These are phyloP conservation scores for Mrakia gelida DNA, from an alignment of 768 basidiomycete genomes.

Conservation along the genomic window DNA sequence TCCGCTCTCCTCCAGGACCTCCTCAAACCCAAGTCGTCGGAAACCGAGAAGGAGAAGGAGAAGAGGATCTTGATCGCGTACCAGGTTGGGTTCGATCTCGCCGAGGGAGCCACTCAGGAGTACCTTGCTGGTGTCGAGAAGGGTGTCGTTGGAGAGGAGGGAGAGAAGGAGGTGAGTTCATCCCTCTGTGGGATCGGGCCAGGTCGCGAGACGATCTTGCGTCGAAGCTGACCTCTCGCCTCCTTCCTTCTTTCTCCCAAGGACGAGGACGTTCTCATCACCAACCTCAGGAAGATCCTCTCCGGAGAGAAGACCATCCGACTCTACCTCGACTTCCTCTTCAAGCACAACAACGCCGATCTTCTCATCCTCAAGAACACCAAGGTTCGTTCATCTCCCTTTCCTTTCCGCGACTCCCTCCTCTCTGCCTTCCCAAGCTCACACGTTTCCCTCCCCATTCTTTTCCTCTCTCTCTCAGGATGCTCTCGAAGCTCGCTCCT, in stretches of 20 bases:
- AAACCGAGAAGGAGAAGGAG: constrained; percentile 35
- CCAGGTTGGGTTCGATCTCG: constrained; percentile 92
- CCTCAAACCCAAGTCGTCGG: constrained; percentile 51
- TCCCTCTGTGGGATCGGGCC: not conserved
- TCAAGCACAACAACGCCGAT: constrained; percentile 89
- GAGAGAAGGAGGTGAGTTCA: not conserved
- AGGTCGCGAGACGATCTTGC: not conserved
- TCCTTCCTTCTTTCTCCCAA: not conserved
- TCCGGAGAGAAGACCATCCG: constrained; percentile 88
- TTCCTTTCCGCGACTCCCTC: too few relatives aligned
- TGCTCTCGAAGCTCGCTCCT: constrained; percentile 83
- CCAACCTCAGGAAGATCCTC: constrained; percentile 71
- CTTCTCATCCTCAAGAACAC: constrained; percentile 85
- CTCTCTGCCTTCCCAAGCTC: not conserved
- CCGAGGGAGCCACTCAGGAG: constrained; percentile 88
- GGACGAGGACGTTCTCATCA: constrained; percentile 32
- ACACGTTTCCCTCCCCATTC: not conserved
- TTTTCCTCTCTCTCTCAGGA: constrained; percentile 53
- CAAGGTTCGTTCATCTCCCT: constrained; percentile 55
- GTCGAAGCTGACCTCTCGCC: not conserved
- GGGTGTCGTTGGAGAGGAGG: constrained; percentile 19
- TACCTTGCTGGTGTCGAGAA: constrained; percentile 69
- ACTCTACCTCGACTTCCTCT: constrained; percentile 90
- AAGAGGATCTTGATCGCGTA: constrained; percentile 65
- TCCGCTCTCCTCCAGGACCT: constrained; percentile 68